Conservation (phyloP, 2,329 filamentous ascomycete genomes). For the Bimuria novae-zelandiae region DNA sequence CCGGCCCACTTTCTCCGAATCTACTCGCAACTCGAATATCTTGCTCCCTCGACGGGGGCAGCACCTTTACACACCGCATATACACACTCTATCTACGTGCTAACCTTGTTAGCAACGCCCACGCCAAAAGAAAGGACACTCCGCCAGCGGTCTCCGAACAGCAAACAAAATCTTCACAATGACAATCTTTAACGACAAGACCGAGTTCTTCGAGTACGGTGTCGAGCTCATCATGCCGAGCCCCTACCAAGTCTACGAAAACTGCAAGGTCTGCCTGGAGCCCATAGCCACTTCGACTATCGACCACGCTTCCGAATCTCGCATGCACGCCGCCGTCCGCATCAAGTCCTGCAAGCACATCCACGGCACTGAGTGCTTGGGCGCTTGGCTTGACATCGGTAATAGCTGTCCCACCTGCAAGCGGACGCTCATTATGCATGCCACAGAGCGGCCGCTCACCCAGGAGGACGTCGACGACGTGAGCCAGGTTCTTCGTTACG, state of each 20-base stretch:
- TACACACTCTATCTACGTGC: too few relatives aligned
- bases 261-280: slow-evolving; percentile 1
- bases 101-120: too few relatives aligned
- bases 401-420: slow-evolving; percentile 27
- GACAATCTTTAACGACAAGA: neutral
- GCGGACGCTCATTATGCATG: slow-evolving; percentile 19
- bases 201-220: neutral
- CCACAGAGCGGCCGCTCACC: slow-evolving; percentile 10
- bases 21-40: too few relatives aligned
- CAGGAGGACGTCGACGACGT: slow-evolving; percentile 13
- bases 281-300: slow-evolving; percentile 41
- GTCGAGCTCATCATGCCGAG: neutral
- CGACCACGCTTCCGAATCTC: slow-evolving; percentile 23
- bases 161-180: neutral
- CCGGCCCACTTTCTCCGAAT: too few relatives aligned
- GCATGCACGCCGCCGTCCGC: slow-evolving; percentile 19
- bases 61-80: too few relatives aligned
- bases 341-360: slow-evolving; percentile 24
- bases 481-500: neutral
- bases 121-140: too few relatives aligned
- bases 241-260: neutral
- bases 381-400: slow-evolving; percentile 22
- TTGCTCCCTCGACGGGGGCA: too few relatives aligned
- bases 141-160: too few relatives aligned
- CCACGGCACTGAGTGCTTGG: slow-evolving; percentile 23